A percentile compares a stretch with the other conserved stretches of the same genome.
These are phyloP conservation scores for Nicotiana obtusifolia DNA, from an alignment of 257 asterid species.

Conservation along the genomic window DNA sequence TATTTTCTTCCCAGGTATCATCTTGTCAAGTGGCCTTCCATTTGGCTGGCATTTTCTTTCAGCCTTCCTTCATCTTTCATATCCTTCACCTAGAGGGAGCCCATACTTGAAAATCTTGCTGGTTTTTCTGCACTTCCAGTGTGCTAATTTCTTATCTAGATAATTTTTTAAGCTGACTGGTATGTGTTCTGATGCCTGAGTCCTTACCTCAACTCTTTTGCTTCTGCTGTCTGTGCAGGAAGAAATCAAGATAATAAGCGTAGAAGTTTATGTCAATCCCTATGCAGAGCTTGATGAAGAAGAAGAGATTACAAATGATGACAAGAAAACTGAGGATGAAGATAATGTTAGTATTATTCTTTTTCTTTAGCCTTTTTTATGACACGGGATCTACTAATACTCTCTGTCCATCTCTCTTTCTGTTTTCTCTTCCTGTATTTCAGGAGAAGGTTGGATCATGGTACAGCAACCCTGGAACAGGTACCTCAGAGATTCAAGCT, in stretches of 20 bases:
- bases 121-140: not conserved
- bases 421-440: constrained; percentile 8
- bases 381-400: not conserved
- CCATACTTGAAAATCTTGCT: not conserved
- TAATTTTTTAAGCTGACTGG: not conserved
- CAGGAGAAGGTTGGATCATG: constrained; percentile 95
- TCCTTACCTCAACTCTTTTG: not conserved
- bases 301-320: constrained; percentile 46
- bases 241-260: constrained; percentile 77
- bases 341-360: constrained; percentile 50
- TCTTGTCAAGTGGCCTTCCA: not conserved
- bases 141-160: not conserved
- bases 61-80: not conserved
- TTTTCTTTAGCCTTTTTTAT: not conserved
- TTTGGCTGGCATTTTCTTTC: not conserved
- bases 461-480: constrained; percentile 79
- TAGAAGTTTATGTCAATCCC: constrained; percentile 77
- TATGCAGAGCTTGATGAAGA: constrained; percentile 76
- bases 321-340: constrained; percentile 52
- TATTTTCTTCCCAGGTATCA: not conserved
- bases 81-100: not conserved
- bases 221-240: constrained; percentile 46
- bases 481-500: constrained; percentile 39
- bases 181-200: not conserved
- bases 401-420: not conserved